Evolutionary conservation across 441 rosid species (phyloP).

Genomic region (Melastoma candidum): DNA sequence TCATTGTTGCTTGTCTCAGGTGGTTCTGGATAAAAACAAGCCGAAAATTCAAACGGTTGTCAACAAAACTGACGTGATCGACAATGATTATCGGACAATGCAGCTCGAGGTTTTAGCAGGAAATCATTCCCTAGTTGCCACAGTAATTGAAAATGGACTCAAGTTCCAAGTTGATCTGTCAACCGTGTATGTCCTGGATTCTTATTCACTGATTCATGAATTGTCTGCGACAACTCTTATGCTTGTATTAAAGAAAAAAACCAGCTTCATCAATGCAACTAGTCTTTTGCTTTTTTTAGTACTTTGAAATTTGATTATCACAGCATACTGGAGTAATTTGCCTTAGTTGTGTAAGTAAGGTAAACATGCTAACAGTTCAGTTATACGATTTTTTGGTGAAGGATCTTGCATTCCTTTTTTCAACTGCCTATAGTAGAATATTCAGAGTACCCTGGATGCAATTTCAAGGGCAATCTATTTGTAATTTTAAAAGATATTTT

Average conservation of each 20-base stretch:
- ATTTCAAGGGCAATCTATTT: background rate
- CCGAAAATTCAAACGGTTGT: conserved; percentile 88
- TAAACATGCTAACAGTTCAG: too few species aligned
- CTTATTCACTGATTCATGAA: background rate
- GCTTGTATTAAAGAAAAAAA: conserved; percentile 1
- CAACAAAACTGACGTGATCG: conserved; percentile 72
- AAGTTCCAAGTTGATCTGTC: conserved; percentile 82
- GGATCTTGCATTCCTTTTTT: background rate
- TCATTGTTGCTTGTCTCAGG: conserved; percentile 30
- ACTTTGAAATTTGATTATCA: too few species aligned
- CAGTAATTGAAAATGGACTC: conserved; percentile 79
- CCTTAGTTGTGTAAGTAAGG: too few species aligned
- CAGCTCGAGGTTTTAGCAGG: conserved; percentile 94
- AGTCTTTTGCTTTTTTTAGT: too few species aligned
- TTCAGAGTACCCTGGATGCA: background rate
- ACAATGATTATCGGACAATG: conserved; percentile 90
- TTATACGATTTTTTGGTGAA: too few species aligned
- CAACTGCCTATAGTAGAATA: background rate
- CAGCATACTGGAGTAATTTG: too few species aligned
- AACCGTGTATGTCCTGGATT: conserved; percentile 46
- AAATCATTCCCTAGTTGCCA: conserved; percentile 76
- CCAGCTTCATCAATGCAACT: conserved; percentile 5
- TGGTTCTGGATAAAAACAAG: conserved; percentile 76
- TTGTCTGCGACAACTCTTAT: too few species aligned
- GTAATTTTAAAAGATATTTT: too few species aligned